These are phyloP conservation scores for Didymella keratinophila DNA, from an alignment of 2,329 filamentous ascomycete genomes.

Conservation along the genomic window DNA sequence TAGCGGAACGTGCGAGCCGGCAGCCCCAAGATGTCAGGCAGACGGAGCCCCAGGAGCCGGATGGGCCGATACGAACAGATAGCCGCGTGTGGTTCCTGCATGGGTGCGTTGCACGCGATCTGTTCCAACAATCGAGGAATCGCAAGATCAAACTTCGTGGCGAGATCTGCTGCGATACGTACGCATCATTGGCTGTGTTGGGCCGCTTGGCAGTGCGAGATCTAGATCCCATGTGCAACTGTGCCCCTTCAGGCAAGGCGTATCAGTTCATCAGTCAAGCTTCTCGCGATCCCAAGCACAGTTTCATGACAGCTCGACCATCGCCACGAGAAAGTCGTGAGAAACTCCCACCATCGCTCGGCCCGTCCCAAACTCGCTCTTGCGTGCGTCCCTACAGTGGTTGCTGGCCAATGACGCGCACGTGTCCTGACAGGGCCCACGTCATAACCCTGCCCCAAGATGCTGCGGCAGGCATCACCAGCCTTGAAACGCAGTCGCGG, in stretches of 20 bases:
- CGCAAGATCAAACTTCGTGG: slow-evolving; percentile 18
- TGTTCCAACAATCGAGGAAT: slow-evolving; percentile 18
- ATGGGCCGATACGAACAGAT: slow-evolving; percentile 7
- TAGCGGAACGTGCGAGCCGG: slow-evolving; percentile 2
- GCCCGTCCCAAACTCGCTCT: slow-evolving; percentile 34
- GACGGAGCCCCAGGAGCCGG: slow-evolving; percentile 1
- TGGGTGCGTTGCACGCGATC: slow-evolving; percentile 20
- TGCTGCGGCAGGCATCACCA: slow-evolving; percentile 34
- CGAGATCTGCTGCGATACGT: slow-evolving; percentile 26
- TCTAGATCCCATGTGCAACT: slow-evolving; percentile 24
- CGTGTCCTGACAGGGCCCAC: slow-evolving; percentile 24
- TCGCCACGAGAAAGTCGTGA: slow-evolving; percentile 26
- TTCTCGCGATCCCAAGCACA: slow-evolving; percentile 38
- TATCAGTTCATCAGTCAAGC: slow-evolving; percentile 18
- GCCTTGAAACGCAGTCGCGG: slow-evolving; percentile 26
- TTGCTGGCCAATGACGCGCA: slow-evolving; percentile 27
- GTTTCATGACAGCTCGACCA: slow-evolving; percentile 40
- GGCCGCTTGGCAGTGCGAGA: slow-evolving; percentile 22
- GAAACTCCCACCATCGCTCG: slow-evolving; percentile 24
- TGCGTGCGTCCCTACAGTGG: slow-evolving; percentile 33
- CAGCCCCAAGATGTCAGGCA: slow-evolving; percentile 6
- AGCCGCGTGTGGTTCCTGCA: slow-evolving; percentile 20
- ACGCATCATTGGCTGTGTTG: slow-evolving; percentile 22
- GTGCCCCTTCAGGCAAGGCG: slow-evolving; percentile 27
- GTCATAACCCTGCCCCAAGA: slow-evolving; percentile 30